These are phyloP conservation scores for Astragalus membranaceus DNA, from an alignment of 306 rosid genomes.

Conservation along the genomic window DNA sequence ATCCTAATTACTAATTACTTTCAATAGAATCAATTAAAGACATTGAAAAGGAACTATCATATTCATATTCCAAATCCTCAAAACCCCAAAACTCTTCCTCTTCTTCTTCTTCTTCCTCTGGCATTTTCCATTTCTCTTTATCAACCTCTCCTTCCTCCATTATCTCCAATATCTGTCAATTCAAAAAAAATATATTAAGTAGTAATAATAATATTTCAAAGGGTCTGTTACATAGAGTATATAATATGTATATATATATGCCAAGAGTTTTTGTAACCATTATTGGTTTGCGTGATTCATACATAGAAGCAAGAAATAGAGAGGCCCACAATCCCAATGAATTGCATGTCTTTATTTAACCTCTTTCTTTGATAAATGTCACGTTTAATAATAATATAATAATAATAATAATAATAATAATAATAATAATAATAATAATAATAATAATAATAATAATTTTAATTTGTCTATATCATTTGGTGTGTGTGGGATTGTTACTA, in stretches of 20 bases:
- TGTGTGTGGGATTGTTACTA: not conserved
- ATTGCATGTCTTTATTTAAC: not conserved
- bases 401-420: no score
- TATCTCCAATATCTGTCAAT: slow-evolving; percentile 62
- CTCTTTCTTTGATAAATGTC: not conserved
- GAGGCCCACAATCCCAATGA: slow-evolving; percentile 17
- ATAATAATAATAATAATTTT: no score
- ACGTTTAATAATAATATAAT: no score
- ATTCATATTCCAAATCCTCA: slow-evolving; percentile 82
- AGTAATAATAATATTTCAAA: not conserved
- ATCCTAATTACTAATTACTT: slow-evolving; percentile 27
- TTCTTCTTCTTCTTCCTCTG: slow-evolving; percentile 66
- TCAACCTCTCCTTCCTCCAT: slow-evolving; percentile 67
- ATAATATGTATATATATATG: no score
- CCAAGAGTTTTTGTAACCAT: not conserved
- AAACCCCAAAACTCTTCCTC: slow-evolving; percentile 85
- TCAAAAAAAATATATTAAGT: not conserved
- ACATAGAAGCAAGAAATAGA: not conserved
- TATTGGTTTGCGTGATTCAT: slow-evolving; percentile 10
- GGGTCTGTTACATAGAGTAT: no score
- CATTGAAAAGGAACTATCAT: slow-evolving; percentile 62
- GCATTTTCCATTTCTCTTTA: slow-evolving; percentile 74
- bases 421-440: no score
- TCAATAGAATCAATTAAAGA: slow-evolving; percentile 55
- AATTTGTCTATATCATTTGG: not conserved